phyloP scores from a whole-genome alignment of 371 early-diverging fungal genomes.

The Polyrhizophydium stewartii region DNA sequence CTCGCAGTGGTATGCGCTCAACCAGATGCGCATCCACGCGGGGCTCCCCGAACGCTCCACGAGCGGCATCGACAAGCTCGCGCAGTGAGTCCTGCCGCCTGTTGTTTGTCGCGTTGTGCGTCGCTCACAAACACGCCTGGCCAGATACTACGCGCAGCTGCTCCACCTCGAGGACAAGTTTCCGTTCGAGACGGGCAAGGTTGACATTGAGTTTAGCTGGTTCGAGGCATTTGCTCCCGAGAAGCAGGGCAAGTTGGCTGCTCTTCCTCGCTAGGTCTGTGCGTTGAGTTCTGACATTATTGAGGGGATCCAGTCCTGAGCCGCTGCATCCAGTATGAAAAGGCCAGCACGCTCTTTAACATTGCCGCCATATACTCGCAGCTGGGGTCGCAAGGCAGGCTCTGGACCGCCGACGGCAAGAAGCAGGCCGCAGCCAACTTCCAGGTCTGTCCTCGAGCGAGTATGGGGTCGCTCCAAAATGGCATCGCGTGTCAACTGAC shows the following conservation, averaged over 20 bases:
- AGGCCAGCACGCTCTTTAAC: constrained; percentile 46
- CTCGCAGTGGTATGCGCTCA: constrained; percentile 44
- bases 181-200: constrained; percentile 39
- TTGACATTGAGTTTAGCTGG: constrained; percentile 41
- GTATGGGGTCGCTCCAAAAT: not conserved
- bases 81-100: constrained; percentile 24
- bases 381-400: constrained; percentile 29
- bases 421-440: constrained; percentile 39
- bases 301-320: constrained; percentile 18
- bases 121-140: not conserved
- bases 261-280: not conserved
- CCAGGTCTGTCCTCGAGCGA: constrained; percentile 21
- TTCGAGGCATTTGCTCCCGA: constrained; percentile 37
- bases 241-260: constrained; percentile 18
- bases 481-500: not conserved
- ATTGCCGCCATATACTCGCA: constrained; percentile 43
- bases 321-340: constrained; percentile 52
- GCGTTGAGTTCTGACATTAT: not conserved
- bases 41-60: constrained; percentile 47
- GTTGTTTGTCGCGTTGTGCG: not conserved
- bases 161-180: constrained; percentile 40
- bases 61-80: constrained; percentile 37
- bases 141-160: constrained; percentile 46
- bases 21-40: constrained; percentile 48
- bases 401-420: constrained; percentile 39